Percentiles rank a stretch among this genome's conserved stretches.
phyloP scores from a whole-genome alignment of 352 stramenopile genomes.

The Phytophthora multivora region DNA sequence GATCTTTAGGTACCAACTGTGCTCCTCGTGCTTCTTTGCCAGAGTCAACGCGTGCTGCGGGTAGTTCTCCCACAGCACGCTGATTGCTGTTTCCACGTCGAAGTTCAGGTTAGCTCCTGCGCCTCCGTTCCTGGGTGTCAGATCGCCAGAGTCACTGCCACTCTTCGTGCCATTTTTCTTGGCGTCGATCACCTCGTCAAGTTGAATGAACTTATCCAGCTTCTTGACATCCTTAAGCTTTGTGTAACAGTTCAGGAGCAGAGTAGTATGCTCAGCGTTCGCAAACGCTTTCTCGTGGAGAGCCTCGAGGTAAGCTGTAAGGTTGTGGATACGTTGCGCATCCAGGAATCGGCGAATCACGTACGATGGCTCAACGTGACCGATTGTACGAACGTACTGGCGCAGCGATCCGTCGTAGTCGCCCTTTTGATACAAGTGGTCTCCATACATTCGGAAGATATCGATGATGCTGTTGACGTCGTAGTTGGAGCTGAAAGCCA shows the following conservation, averaged over 20 bases:
- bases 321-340: constrained; percentile 95
- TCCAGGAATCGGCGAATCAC: constrained; percentile 98
- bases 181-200: constrained; percentile 73
- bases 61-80: constrained; percentile 93
- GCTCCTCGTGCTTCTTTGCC: constrained; percentile 89
- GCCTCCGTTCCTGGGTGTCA: constrained; percentile 28
- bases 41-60: constrained; percentile 89
- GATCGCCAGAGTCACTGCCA: constrained; percentile 22
- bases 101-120: constrained; percentile 73
- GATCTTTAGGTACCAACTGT: constrained; percentile 93
- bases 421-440: constrained; percentile 98
- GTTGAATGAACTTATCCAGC: constrained; percentile 91
- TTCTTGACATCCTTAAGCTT: constrained; percentile 95
- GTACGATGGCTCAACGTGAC: constrained; percentile 97
- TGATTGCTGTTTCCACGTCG: constrained; percentile 93
- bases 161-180: constrained; percentile 45
- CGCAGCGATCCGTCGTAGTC: constrained; percentile 95
- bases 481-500: constrained; percentile 96
- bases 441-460: constrained; percentile 96
- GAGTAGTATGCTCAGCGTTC: constrained; percentile 92
- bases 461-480: constrained; percentile 96
- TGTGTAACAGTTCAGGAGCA: constrained; percentile 96
- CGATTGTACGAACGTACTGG: constrained; percentile 98
- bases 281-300: constrained; percentile 92
- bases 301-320: constrained; percentile 97